A percentile compares a stretch with the other conserved stretches of the same genome.
phyloP scores from a whole-genome alignment of 108 stramenopile species.

The Stephanodiscus minutulus region DNA sequence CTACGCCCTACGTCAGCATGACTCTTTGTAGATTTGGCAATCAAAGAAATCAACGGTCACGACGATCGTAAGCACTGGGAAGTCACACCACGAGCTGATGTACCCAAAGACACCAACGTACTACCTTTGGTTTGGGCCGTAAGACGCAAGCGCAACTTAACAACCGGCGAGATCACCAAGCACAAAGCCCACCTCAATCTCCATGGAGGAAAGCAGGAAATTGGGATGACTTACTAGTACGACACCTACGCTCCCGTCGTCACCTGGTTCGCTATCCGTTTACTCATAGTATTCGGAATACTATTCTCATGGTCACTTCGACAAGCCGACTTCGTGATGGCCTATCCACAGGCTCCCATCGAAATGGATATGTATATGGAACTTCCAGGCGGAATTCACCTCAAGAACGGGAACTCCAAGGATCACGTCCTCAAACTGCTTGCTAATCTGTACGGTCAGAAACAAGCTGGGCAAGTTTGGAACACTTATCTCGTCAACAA shows the following conservation, averaged over 20 bases:
- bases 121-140: slow-evolving; percentile 37
- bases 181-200: slow-evolving; percentile 36
- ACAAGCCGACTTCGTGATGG: slow-evolving; percentile 17
- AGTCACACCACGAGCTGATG: not conserved
- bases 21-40: slow-evolving; percentile 20
- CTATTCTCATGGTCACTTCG: not conserved
- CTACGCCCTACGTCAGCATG: slow-evolving; percentile 17
- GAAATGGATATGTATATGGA: slow-evolving; percentile 33
- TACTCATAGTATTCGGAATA: slow-evolving; percentile 9
- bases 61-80: slow-evolving; percentile 11
- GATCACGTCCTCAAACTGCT: slow-evolving; percentile 2
- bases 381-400: slow-evolving; percentile 17
- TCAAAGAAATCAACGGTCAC: slow-evolving; percentile 35
- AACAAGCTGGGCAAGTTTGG: slow-evolving; percentile 54
- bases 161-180: slow-evolving; percentile 23
- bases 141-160: slow-evolving; percentile 29
- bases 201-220: slow-evolving; percentile 15
- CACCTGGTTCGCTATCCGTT: slow-evolving; percentile 22
- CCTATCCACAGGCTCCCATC: slow-evolving; percentile 23
- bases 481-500: slow-evolving; percentile 32
- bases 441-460: slow-evolving; percentile 46
- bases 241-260: slow-evolving; percentile 25
- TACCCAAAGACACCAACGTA: slow-evolving; percentile 16
- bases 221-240: slow-evolving; percentile 18
- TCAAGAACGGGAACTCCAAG: slow-evolving; percentile 8